Evolutionary conservation across 495 filamentous ascomycete genomes (phyloP).

Genomic region (Clavariopsis aquatica): DNA sequence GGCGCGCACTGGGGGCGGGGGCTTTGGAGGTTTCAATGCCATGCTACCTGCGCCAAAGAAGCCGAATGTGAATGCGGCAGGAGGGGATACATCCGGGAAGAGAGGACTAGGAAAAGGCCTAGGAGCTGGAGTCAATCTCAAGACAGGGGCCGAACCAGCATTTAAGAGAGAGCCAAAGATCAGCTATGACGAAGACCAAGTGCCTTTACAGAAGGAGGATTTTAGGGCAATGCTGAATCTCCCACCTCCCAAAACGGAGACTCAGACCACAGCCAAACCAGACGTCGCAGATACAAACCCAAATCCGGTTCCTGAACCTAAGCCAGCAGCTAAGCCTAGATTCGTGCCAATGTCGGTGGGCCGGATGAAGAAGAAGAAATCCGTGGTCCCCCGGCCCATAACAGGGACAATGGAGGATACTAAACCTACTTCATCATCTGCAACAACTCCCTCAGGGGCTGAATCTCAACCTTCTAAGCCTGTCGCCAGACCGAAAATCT

Average conservation of each 20-base stretch:
- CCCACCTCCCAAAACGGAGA: conserved; percentile 12
- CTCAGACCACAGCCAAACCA: conserved; percentile 33
- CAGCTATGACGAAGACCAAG: conserved; percentile 21
- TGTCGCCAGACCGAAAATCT: conserved; percentile 49
- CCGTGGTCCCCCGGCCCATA: background rate
- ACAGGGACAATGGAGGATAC: background rate
- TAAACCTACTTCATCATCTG: background rate
- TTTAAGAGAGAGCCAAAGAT: conserved; percentile 61
- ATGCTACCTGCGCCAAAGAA: conserved; percentile 86
- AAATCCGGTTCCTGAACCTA: background rate
- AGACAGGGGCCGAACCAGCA: conserved; percentile 74
- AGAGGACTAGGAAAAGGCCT: conserved; percentile 44
- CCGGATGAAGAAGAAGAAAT: conserved; percentile 61
- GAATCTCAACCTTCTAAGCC: conserved; percentile 29
- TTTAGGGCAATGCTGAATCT: conserved; percentile 27
- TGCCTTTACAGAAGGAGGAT: conserved; percentile 13
- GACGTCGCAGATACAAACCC: conserved; percentile 45
- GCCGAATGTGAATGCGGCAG: conserved; percentile 61
- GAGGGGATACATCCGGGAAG: conserved; percentile 47
- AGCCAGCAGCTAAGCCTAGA: conserved; percentile 72
- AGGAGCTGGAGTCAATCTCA: conserved; percentile 63
- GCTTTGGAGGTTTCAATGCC: conserved; percentile 77
- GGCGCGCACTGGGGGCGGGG: conserved; percentile 57
- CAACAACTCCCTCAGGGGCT: conserved; percentile 25
- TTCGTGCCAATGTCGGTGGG: conserved; percentile 85